These are phyloP conservation scores for Rubus idaeus DNA, from an alignment of 306 rosid species.

Conservation along the genomic window DNA sequence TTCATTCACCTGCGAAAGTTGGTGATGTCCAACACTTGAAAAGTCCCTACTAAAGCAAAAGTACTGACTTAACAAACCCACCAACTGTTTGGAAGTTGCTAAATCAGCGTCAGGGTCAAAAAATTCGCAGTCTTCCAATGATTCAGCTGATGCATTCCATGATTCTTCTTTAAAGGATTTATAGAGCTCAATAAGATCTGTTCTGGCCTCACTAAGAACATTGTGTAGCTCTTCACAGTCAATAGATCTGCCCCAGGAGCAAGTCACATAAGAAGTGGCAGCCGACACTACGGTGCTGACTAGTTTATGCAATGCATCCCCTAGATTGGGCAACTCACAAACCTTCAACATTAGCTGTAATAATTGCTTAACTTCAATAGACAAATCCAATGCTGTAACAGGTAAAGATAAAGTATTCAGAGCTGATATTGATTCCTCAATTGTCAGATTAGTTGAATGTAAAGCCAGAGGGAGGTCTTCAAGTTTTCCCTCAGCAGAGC, in stretches of 20 bases:
- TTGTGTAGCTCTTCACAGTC: conserved; percentile 50
- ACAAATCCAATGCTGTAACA: conserved; percentile 62
- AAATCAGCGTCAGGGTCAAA: conserved; percentile 57
- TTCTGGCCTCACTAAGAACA: conserved; percentile 53
- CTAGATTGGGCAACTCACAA: conserved; percentile 59
- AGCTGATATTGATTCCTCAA: conserved; percentile 58
- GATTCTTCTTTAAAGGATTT: conserved; percentile 39
- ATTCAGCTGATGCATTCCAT: conserved; percentile 43
- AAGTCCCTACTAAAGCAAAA: conserved; percentile 45
- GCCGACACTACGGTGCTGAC: conserved; percentile 69
- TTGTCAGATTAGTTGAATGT: conserved; percentile 55
- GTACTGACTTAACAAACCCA: conserved; percentile 59
- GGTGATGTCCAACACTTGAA: conserved; percentile 39
- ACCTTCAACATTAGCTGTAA: conserved; percentile 68
- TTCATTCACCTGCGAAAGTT: conserved; percentile 58
- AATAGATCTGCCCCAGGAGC: conserved; percentile 39
- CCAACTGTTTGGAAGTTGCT: conserved; percentile 66
- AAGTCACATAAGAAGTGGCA: conserved; percentile 63
- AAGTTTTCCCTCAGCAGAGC: conserved; percentile 80
- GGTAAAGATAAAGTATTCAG: conserved; percentile 64
- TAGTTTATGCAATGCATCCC: conserved; percentile 57
- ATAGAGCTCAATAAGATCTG: conserved; percentile 67
- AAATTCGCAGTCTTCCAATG: conserved; percentile 39
- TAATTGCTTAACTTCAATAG: conserved; percentile 65
- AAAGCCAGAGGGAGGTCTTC: conserved; percentile 91